Evolutionary conservation across 176 grass and related monocot genomes (phyloP).

Genomic region (Hsuehochloa calcarea): DNA sequence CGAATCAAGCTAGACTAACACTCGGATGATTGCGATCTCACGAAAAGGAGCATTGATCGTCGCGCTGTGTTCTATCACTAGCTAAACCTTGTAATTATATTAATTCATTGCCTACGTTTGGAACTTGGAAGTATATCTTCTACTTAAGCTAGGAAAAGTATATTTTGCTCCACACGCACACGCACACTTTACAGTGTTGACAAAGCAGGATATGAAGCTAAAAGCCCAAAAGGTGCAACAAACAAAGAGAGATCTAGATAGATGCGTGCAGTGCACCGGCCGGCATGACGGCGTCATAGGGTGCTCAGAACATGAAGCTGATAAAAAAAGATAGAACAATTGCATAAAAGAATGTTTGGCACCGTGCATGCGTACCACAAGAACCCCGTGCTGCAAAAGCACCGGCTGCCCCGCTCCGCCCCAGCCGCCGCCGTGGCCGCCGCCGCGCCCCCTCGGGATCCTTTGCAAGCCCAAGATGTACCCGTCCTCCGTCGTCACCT

Average conservation of each 20-base stretch:
- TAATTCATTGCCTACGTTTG: not conserved
- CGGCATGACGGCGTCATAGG: not conserved
- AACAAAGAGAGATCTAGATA: not conserved
- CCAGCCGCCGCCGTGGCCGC: not conserved
- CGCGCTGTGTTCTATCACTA: not conserved
- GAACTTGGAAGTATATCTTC: not conserved
- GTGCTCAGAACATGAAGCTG: not conserved
- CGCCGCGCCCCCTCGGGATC: conserved; percentile 47
- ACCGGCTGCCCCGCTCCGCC: conserved; percentile 56
- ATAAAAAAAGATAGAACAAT: not conserved
- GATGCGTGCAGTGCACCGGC: not conserved
- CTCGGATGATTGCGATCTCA: not conserved
- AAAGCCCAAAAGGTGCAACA: not conserved
- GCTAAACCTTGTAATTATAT: not conserved
- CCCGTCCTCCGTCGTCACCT: conserved; percentile 77
- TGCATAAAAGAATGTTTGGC: not conserved
- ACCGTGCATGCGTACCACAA: conserved; percentile 56
- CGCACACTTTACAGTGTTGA: not conserved
- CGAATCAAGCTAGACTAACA: not conserved
- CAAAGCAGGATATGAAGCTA: not conserved
- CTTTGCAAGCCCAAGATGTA: conserved; percentile 77
- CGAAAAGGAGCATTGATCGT: not conserved
- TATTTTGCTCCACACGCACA: not conserved
- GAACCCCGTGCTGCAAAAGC: conserved; percentile 77
- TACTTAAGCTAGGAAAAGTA: not conserved